Base-by-base conservation (phyloP, 257 asterid species). In the Solanum chiquidenum region DNA sequence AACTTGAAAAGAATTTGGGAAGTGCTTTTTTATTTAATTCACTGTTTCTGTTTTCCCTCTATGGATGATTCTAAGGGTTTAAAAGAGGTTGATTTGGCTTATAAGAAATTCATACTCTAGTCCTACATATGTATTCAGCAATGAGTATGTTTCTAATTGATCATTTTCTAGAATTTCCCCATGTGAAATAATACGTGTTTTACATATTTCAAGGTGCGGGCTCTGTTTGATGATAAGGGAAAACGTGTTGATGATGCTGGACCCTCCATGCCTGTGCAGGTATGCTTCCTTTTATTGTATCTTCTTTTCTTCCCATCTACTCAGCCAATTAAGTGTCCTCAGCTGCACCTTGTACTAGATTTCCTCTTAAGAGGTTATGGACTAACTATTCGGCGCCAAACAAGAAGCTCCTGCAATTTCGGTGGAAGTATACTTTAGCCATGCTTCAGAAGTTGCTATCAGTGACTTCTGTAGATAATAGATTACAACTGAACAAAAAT, bases 231-330 rank as follows among this genome's bases (percentile, higher is more conserved):
- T 90, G 98, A 96, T 87, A 89, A 89, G 82, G 99, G 99, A 90
- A 94, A 91, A 85, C 94, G 93, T 87, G 94, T 95, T 84, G 92
- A 94, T 90, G 92, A 93, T 90, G 99, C 99, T 1, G 98, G 98
- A 60, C 99, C 99, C 74, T 97, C 99, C 31, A 91, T 91, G 68
- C 99, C 99, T 77, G 99, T 97, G 80, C 99, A 96, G 98, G 99
- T 96, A 88, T 82, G 74, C 29, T 80, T 72, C 86, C 60, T 31
- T 29, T 84, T 62, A 52, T 55, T 49, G 80, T 55, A 34, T 76
- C 52, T 71, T 34, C 40, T 66, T 91, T 83, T 49, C 55, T 31
- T 87, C 82, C 49, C 27, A 33, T 60, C 14, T 33, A 27, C 86
- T 87, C 76, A 0, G 86, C 27, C 42, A 79, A 79, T 42, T 25